These are phyloP conservation scores for Stevia rebaudiana DNA, from an alignment of 140 eudicot species.

Conservation along the genomic window DNA sequence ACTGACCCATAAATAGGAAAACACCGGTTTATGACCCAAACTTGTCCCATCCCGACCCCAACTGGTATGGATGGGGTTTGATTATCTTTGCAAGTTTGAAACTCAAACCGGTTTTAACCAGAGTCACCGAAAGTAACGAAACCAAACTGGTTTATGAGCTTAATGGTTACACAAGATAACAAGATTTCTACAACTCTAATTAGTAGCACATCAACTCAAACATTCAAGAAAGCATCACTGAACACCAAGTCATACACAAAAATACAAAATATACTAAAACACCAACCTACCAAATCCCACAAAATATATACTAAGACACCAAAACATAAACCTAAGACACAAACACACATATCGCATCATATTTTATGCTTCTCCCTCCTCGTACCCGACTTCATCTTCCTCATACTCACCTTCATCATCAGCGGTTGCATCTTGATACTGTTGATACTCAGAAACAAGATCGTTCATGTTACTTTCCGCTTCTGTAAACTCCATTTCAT, in stretches of 20 bases:
- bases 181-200: no score
- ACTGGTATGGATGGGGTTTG: no score
- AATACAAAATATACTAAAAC: not conserved
- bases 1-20: no score
- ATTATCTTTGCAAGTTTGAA: no score
- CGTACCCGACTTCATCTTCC: slow-evolving; percentile 46
- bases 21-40: no score
- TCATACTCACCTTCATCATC: slow-evolving; percentile 72
- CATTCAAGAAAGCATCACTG: slow-evolving; percentile 15
- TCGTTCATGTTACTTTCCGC: slow-evolving; percentile 83
- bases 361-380: slow-evolving; percentile 35
- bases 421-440: slow-evolving; percentile 77
- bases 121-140: no score
- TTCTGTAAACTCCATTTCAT: slow-evolving; percentile 69
- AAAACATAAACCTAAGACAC: slow-evolving; percentile 15
- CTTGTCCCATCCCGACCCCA: no score
- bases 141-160: no score
- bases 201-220: slow-evolving; percentile 27
- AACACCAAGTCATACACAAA: slow-evolving; percentile 6
- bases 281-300: slow-evolving; percentile 22
- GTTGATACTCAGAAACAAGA: slow-evolving; percentile 68
- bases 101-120: no score
- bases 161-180: no score
- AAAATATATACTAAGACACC: slow-evolving; percentile 12
- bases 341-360: not conserved